Base-by-base conservation (phyloP, 805 yeast genomes). In the Hanseniaspora clermontiae region DNA sequence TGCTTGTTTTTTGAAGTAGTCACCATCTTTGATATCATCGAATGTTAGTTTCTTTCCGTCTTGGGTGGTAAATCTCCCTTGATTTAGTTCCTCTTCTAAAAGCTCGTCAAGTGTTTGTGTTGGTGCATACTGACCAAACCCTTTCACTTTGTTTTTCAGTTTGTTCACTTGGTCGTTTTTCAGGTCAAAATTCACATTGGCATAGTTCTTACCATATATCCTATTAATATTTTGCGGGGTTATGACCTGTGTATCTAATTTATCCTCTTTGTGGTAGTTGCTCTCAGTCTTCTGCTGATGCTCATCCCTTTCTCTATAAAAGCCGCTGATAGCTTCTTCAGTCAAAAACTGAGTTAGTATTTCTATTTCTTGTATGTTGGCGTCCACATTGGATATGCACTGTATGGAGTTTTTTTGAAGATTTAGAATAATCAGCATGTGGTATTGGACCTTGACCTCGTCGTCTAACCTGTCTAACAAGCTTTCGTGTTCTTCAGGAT, bases 51-150 rank as follows among this genome's bases (percentile, higher is more conserved):
- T 58, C 42, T 64, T 52, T 64, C 72, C 65, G 68, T 81, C 65
- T 68, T 80, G 65, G 64, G 72, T 72, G 42, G 79, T 73, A 75
- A 90, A 84, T 57, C 91, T 90, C 1, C 96, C 96, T 63, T 85
- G 82, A 19, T 82, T 81, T 60, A 86, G 73, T 66, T 93, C 98
- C 62, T 87, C 81, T 49, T 89, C 95, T 53, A 93, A 72, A 59
- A 85, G 83, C 62, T 93, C 97, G 61, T 93, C 98, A 0, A 93
- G 89, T 0, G 95, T 74, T 93, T 93, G 87, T 0, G 97, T 87
- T 2, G 98, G 98, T 32, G 91, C 74, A 29, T 77, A 81, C 69
- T 93, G 97, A 0, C 97, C 98, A 2, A 95, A 87, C 1, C 97
- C 96, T 62, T 79, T 81, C 0, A 90, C 96, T 62, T 82, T 79